phyloP scores from a whole-genome alignment of 2,329 filamentous ascomycete genomes.

The Triangularia verruculosa region DNA sequence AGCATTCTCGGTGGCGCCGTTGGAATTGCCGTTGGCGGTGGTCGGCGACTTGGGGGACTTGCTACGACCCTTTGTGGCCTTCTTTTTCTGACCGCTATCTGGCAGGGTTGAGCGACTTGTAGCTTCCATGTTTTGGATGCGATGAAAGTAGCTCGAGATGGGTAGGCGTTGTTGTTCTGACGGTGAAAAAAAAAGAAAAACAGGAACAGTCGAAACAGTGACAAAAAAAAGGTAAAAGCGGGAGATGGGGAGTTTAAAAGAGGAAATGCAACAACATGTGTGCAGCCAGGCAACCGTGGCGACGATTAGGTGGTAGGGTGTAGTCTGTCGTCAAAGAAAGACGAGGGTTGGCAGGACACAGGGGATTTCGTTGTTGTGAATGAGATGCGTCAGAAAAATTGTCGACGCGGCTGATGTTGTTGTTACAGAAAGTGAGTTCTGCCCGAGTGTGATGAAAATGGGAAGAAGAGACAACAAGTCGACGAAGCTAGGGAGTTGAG shows the following conservation, averaged over 20 bases:
- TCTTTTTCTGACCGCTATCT: neutral
- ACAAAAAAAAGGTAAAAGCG: conserved; percentile 4
- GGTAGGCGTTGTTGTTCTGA: neutral
- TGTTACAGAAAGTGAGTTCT: neutral
- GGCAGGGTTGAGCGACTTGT: neutral
- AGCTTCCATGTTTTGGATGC: neutral
- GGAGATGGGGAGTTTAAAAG: neutral
- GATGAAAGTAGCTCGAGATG: neutral
- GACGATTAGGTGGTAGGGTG: neutral
- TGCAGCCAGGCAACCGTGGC: neutral
- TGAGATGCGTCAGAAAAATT: neutral
- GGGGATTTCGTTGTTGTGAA: neutral
- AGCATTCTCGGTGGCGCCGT: conserved; percentile 14
- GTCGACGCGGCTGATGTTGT: neutral
- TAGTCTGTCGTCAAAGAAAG: neutral
- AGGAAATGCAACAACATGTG: neutral
- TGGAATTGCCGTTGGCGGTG: conserved; percentile 14
- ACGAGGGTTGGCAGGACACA: neutral
- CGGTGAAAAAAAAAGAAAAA: neutral
- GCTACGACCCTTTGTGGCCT: conserved; percentile 21
- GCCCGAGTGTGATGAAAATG: neutral
- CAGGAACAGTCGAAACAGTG: neutral
- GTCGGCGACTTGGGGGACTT: conserved; percentile 11
- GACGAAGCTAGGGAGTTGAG: neutral
- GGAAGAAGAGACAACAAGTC: neutral